These are phyloP conservation scores for Stentor coeruleus DNA, from an alignment of 73 alveolate genomes.

Conservation along the genomic window DNA sequence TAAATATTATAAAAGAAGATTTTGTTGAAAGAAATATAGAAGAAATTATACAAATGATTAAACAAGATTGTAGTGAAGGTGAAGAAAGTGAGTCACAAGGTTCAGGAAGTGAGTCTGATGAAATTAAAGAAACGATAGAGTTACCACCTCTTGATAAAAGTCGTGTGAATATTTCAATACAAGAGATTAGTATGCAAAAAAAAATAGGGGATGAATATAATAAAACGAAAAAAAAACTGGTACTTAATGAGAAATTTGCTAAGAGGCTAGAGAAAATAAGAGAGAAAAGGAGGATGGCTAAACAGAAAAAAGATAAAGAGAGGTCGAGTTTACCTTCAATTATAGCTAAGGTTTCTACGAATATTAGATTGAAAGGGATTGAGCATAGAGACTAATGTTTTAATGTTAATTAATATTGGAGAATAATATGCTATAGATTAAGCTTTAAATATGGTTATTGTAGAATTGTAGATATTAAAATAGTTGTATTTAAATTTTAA, in stretches of 20 bases:
- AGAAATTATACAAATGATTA: not conserved
- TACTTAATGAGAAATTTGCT: not conserved
- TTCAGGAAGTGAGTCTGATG: slow-evolving; percentile 20
- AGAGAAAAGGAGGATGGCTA: no score
- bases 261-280: not conserved
- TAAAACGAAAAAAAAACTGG: not conserved
- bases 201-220: no score
- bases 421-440: no score
- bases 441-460: no score
- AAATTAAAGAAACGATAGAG: not conserved
- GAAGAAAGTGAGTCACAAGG: not conserved
- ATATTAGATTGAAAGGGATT: no score
- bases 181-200: not conserved
- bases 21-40: not conserved
- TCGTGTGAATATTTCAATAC: not conserved
- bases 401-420: no score
- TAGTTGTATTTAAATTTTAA: no score
- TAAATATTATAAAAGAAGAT: not conserved
- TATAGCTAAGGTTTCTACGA: no score
- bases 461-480: no score
- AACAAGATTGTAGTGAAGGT: not conserved
- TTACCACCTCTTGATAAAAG: not conserved
- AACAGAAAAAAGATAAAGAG: not conserved
- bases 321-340: no score
- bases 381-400: no score